phyloP scores from a whole-genome alignment of 2,329 filamentous ascomycete species.

The Exophiala dermatitidis region DNA sequence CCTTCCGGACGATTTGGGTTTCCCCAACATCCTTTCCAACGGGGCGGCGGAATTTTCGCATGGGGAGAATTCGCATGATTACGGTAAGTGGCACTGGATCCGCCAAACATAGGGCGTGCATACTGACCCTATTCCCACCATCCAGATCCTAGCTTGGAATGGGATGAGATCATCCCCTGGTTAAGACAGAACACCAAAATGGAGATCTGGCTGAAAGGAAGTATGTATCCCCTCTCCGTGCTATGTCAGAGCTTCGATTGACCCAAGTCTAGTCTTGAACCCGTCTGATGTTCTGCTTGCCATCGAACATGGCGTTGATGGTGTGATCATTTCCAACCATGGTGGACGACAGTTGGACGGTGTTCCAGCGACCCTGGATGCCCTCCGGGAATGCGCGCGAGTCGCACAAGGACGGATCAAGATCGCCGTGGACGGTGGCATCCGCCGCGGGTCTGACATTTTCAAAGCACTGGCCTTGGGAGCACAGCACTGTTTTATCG shows the following conservation, averaged over 20 bases:
- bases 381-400: slow-evolving; percentile 14
- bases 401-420: slow-evolving; percentile 20
- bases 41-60: neutral
- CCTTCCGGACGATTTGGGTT: slow-evolving; percentile 40
- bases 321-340: slow-evolving; percentile 18
- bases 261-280: neutral
- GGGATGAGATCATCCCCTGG: slow-evolving; percentile 47
- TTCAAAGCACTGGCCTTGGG: slow-evolving; percentile 35
- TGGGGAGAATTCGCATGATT: no score
- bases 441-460: slow-evolving; percentile 32
- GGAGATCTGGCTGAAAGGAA: slow-evolving; percentile 25
- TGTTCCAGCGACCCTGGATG: slow-evolving; percentile 16
- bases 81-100: no score
- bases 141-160: slow-evolving; percentile 38
- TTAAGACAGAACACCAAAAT: slow-evolving; percentile 35
- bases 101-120: no score
- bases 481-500: slow-evolving; percentile 31
- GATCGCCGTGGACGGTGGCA: slow-evolving; percentile 29
- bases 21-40: slow-evolving; percentile 34
- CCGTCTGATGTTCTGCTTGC: slow-evolving; percentile 13
- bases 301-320: slow-evolving; percentile 14
- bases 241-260: slow-evolving; percentile 18
- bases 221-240: slow-evolving; percentile 22
- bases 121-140: no score
- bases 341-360: slow-evolving; percentile 20